Evolutionary conservation across 2,329 filamentous ascomycete genomes (phyloP).

Genomic region (Aspergillus sp.): DNA sequence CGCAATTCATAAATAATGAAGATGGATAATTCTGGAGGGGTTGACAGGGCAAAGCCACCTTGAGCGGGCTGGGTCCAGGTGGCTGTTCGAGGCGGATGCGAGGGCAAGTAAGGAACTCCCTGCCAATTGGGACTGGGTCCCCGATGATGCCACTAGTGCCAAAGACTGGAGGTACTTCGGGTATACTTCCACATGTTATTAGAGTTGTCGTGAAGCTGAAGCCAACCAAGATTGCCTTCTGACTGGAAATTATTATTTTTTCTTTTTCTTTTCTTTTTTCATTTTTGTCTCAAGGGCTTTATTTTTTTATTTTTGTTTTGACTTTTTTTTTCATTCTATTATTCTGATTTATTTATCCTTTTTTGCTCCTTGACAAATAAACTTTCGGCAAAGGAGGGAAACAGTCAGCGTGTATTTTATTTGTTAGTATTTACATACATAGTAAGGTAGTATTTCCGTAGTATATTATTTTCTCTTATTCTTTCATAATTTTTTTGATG

Average conservation of each 20-base stretch:
- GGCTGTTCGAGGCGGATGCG: background rate
- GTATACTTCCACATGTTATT: constrained; percentile 7
- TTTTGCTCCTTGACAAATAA: background rate
- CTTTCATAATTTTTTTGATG: too few species aligned
- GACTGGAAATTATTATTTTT: background rate
- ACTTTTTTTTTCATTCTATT: background rate
- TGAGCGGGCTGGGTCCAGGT: background rate
- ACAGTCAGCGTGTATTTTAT: background rate
- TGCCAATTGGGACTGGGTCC: constrained; percentile 5
- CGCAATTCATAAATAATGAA: background rate
- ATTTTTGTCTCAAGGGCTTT: background rate
- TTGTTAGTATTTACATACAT: background rate
- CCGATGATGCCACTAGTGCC: constrained; percentile 4
- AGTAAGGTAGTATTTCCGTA: background rate
- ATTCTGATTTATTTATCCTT: background rate
- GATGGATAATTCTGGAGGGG: background rate
- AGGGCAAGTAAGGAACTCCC: constrained; percentile 2
- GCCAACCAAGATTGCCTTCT: background rate
- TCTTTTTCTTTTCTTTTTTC: background rate
- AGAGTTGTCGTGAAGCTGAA: constrained; percentile 5
- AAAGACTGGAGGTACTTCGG: constrained; percentile 10
- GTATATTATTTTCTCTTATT: background rate
- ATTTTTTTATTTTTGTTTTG: background rate
- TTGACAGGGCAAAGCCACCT: background rate
- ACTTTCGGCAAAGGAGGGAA: background rate